phyloP scores from a whole-genome alignment of 352 stramenopile genomes.

The Phytophthora chlamydospora region DNA sequence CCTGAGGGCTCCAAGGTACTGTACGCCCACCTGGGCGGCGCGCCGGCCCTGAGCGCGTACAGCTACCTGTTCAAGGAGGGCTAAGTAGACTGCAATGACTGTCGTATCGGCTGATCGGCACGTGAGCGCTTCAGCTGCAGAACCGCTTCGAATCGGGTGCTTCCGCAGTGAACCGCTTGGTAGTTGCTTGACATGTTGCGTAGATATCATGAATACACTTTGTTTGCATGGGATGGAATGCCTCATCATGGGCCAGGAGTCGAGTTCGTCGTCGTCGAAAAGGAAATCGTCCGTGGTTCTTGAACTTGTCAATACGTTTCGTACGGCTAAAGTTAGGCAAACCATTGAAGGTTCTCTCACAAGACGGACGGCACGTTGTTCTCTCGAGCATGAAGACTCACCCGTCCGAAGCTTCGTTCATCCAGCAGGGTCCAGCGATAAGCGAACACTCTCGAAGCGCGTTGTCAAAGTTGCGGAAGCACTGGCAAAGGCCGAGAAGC shows the following conservation, averaged over 20 bases:
- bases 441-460: too few relatives aligned
- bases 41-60: constrained; percentile 43
- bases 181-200: background rate
- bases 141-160: constrained; percentile 4
- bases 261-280: too few relatives aligned
- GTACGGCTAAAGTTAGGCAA: too few relatives aligned
- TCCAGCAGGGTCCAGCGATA: background rate
- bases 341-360: too few relatives aligned
- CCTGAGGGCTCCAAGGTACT: constrained; percentile 40
- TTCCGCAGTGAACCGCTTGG: constrained; percentile 1
- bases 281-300: too few relatives aligned
- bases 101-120: background rate
- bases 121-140: constrained; percentile 4
- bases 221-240: too few relatives aligned
- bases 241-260: too few relatives aligned
- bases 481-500: constrained; percentile 2
- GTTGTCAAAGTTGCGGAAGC: background rate
- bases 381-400: constrained; percentile 16
- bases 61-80: constrained; percentile 45
- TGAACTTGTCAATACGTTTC: too few relatives aligned
- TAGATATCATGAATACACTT: constrained; percentile 12
- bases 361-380: background rate
- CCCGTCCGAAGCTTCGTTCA: constrained; percentile 7
- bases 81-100: constrained; percentile 8
- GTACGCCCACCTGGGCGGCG: constrained; percentile 38